Percentiles rank a stretch among this genome's conserved stretches.
Evolutionary conservation across 2,329 filamentous ascomycete species (phyloP).

Genomic region (Xylariomycetidae sp.): DNA sequence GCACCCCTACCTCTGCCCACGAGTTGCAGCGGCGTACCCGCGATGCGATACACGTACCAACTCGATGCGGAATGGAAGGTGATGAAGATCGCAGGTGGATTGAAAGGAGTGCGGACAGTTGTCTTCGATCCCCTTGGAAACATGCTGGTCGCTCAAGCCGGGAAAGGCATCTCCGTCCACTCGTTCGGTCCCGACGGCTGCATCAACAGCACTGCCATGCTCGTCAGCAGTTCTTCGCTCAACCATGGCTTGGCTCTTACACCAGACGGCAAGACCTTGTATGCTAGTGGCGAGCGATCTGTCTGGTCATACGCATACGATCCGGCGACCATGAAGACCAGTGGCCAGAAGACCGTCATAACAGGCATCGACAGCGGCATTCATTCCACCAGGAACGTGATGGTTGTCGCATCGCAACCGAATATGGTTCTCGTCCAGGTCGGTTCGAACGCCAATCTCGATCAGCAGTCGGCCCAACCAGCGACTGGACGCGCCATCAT

Average conservation of each 20-base stretch:
- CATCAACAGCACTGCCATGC: slow-evolving; percentile 29
- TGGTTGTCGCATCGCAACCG: slow-evolving; percentile 30
- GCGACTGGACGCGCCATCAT: slow-evolving; percentile 32
- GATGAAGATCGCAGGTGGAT: slow-evolving; percentile 33
- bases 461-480: slow-evolving; percentile 28
- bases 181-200: slow-evolving; percentile 34
- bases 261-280: slow-evolving; percentile 32
- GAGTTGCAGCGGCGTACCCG: slow-evolving; percentile 29
- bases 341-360: slow-evolving; percentile 34
- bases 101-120: slow-evolving; percentile 30
- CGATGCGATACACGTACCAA: slow-evolving; percentile 26
- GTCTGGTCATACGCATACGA: slow-evolving; percentile 56
- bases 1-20: slow-evolving; percentile 26
- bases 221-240: slow-evolving; percentile 29
- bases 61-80: slow-evolving; percentile 31
- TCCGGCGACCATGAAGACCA: slow-evolving; percentile 37
- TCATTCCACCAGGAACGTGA: slow-evolving; percentile 32
- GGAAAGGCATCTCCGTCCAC: slow-evolving; percentile 32
- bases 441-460: slow-evolving; percentile 34
- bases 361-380: slow-evolving; percentile 33
- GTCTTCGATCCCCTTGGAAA: slow-evolving; percentile 31
- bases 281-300: slow-evolving; percentile 32
- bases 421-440: slow-evolving; percentile 33
- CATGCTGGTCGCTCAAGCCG: slow-evolving; percentile 32
- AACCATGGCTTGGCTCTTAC: slow-evolving; percentile 36